phyloP scores from a whole-genome alignment of 352 stramenopile species.

The Phytophthora cactorum region DNA sequence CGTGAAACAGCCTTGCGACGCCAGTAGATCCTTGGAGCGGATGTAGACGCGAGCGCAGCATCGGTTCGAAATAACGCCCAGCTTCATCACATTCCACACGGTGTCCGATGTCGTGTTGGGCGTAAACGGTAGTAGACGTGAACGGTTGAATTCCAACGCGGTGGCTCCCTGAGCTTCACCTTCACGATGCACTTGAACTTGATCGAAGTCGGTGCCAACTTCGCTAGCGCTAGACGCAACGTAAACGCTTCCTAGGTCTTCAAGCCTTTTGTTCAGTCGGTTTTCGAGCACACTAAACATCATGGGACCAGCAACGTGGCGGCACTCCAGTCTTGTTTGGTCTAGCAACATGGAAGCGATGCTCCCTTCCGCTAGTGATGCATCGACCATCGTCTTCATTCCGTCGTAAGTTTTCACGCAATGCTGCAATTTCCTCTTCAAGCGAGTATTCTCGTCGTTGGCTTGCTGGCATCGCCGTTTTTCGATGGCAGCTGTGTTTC shows the following conservation, averaged over 20 bases:
- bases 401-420: neutral
- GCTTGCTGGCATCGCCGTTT: neutral
- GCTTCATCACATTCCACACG: conserved; percentile 8
- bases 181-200: conserved; percentile 1
- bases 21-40: conserved; percentile 1
- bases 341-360: neutral
- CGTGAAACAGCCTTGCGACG: neutral
- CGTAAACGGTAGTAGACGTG: conserved; percentile 6
- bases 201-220: neutral
- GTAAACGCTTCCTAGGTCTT: neutral
- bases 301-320: neutral
- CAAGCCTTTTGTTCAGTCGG: neutral
- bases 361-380: neutral
- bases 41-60: neutral
- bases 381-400: neutral
- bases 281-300: neutral
- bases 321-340: neutral
- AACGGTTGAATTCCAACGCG: conserved; percentile 5
- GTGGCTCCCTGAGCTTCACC: neutral
- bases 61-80: conserved; percentile 1
- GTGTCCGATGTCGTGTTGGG: neutral
- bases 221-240: neutral
- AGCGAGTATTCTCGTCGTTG: neutral
- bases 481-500: neutral
- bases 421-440: neutral